A percentile compares a stretch with the other conserved stretches of the same genome.
These are phyloP conservation scores for Scedosporium minutisporum DNA, from an alignment of 2,329 filamentous ascomycete species.

Conservation along the genomic window DNA sequence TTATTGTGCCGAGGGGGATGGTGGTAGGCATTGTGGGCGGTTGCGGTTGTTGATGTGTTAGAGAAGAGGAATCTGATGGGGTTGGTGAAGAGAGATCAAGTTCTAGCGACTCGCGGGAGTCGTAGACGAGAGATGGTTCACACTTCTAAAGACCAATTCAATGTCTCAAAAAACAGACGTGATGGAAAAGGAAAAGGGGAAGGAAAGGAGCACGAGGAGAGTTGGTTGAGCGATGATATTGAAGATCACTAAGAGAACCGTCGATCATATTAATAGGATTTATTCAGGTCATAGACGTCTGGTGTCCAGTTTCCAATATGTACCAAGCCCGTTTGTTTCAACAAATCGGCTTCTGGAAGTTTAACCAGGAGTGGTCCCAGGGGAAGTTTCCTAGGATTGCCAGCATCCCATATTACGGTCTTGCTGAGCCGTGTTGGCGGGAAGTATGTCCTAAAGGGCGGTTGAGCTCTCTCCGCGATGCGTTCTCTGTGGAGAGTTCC, in stretches of 20 bases:
- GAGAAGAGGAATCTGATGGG: neutral
- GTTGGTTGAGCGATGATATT: neutral
- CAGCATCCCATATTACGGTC: neutral
- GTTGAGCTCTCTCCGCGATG: neutral
- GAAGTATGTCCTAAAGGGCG: neutral
- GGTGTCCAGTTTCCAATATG: no score
- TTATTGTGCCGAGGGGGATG: constrained; percentile 5
- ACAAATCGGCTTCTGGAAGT: neutral
- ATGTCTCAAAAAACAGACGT: neutral
- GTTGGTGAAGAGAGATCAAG: constrained; percentile 3
- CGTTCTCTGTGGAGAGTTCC: neutral
- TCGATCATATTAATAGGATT: constrained; percentile 1
- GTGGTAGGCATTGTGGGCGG: neutral
- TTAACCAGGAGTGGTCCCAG: neutral
- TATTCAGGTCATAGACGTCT: no score
- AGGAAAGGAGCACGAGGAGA: neutral
- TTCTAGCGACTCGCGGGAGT: neutral
- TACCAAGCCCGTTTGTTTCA: neutral
- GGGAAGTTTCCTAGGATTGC: neutral
- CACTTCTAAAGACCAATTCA: neutral
- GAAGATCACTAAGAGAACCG: neutral
- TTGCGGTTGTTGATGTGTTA: neutral
- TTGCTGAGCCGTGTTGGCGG: neutral
- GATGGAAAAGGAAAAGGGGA: neutral
- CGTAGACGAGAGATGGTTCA: neutral